A percentile compares a stretch with the other conserved stretches of the same genome.
phyloP scores from a whole-genome alignment of 345 rosid genomes.

The Eucalyptus microcorys region DNA sequence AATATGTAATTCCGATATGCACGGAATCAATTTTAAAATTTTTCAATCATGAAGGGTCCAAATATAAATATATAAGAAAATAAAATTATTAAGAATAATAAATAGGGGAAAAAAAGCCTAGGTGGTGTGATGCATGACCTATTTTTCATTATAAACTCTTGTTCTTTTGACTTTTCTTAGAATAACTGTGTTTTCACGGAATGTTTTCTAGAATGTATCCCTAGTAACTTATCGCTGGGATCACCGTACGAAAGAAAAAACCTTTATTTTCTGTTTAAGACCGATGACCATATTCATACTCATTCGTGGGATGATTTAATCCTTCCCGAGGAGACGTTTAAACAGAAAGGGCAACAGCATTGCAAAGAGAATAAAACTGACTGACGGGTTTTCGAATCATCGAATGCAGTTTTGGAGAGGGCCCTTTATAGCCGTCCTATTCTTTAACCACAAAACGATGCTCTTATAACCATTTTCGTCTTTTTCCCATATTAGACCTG shows the following conservation, averaged over 20 bases:
- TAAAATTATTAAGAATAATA: too few species aligned
- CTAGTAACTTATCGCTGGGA: too few species aligned
- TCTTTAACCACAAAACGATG: not conserved
- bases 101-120: too few species aligned
- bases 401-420: not conserved
- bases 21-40: too few species aligned
- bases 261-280: too few species aligned
- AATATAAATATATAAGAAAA: too few species aligned
- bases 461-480: not conserved
- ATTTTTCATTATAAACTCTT: too few species aligned
- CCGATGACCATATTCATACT: not conserved
- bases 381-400: not conserved
- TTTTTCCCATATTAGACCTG: not conserved
- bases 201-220: too few species aligned
- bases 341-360: not conserved
- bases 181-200: too few species aligned
- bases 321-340: not conserved
- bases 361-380: not conserved
- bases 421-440: not conserved
- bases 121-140: constrained; percentile 20
- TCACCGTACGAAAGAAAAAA: too few species aligned
- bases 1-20: rapidly evolving
- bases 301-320: not conserved
- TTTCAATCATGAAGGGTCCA: too few species aligned
- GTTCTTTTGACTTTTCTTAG: too few species aligned